These are phyloP conservation scores for Phymatotrichopsis omnivora DNA, from an alignment of 2,329 filamentous ascomycete species.

Conservation along the genomic window DNA sequence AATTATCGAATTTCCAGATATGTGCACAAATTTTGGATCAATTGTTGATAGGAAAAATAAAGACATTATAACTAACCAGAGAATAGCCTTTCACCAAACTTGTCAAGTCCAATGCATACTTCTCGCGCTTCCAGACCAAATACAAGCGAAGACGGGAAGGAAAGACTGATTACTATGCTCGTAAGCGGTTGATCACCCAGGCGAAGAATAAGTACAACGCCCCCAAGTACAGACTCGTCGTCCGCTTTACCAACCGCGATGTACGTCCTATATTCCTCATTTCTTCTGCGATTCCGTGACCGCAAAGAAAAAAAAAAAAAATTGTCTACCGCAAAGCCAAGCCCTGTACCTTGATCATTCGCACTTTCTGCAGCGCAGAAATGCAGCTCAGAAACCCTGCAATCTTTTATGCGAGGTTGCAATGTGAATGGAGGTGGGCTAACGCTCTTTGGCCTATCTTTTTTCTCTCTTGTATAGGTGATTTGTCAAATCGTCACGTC, in stretches of 20 bases:
- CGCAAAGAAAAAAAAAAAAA: too few relatives aligned
- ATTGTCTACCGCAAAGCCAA: too few relatives aligned
- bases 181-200: constrained; percentile 98
- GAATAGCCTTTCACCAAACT: constrained; percentile 86
- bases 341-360: constrained; percentile 24
- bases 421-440: constrained; percentile 25
- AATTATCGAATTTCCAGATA: too few relatives aligned
- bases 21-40: too few relatives aligned
- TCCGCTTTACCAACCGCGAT: constrained; percentile 51
- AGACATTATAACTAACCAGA: too few relatives aligned
- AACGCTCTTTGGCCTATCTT: constrained; percentile 19
- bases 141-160: constrained; percentile 93
- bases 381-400: too few relatives aligned
- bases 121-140: constrained; percentile 99
- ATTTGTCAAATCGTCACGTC: constrained; percentile 94
- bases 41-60: too few relatives aligned
- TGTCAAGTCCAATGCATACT: constrained; percentile 98
- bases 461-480: constrained; percentile 49
- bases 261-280: constrained; percentile 20
- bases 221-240: constrained; percentile 98
- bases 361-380: constrained; percentile 18
- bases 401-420: constrained; percentile 45
- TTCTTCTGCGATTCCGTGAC: too few relatives aligned
- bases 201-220: constrained; percentile 99
- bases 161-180: constrained; percentile 99